Base-by-base conservation (phyloP, 768 basidiomycete species). In the Russula sp. region DNA sequence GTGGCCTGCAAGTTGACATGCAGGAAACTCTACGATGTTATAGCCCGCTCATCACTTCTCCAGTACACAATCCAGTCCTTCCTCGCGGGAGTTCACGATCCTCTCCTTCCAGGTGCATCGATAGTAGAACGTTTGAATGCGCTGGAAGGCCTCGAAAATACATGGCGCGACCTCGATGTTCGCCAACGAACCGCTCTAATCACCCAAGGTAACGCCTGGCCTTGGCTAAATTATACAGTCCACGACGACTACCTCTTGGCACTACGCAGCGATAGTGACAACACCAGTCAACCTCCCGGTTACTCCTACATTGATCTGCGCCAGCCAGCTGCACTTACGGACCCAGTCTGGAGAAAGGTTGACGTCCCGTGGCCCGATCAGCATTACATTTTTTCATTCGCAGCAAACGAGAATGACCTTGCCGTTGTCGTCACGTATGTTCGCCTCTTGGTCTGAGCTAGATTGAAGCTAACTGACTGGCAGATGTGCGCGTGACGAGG, bases 201-300 rank as follows among this genome's bases (percentile, higher is more conserved):
- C 5, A 45, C 36, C 9, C 36, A 5, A 29, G 43, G 56, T 8
- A 52, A 50, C 25, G 61, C 61, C 38, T 62, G 56, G 48, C 61
- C 61, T 29, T 58, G 55, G 56, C 54, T 61, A 4, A 43, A 61
- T 32, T 61, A 61, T 39, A 16, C 29, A 13, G 6, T 54, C 22
- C 52, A 55, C 46, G 34, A 53, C n/a, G 56, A 58, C 11, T 59
- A 54, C 47, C 51, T 59, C 39, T 20, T 63, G 52, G 62, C 62
- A 8, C 20, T 57, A n/a, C 52, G 51, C 14, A 47, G 36, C 18
- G 46, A 58, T 54, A 53, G 46, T n/a, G 34, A 48, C 25, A 13
- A 42, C 10, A 51, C 57, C 13, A 8, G 38, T 20, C 58, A 55
- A 14, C 52, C 52, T 9, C 52, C 60, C 32, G 52, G 46, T 8